A percentile compares a stretch with the other conserved stretches of the same genome.
phyloP scores from a whole-genome alignment of 2,329 filamentous ascomycete genomes.

The Meredithiella fracta region DNA sequence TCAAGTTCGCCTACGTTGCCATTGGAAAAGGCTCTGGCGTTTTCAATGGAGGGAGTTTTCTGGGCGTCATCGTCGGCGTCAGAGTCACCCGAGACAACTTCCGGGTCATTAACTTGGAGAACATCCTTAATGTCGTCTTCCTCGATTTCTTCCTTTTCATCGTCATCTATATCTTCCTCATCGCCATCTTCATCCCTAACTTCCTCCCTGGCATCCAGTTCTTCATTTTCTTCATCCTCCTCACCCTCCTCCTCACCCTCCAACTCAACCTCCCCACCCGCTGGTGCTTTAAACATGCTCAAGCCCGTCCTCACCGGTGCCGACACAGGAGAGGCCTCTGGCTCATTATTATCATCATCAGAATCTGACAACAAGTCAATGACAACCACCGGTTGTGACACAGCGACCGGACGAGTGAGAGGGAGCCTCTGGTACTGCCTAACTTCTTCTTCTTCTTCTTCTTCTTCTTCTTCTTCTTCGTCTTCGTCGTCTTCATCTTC shows the following conservation, averaged over 20 bases:
- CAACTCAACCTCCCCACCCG: not conserved
- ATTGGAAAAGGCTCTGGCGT: not conserved
- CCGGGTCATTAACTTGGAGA: no score
- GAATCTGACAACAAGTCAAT: slow-evolving; percentile 33
- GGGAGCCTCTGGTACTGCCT: slow-evolving; percentile 11
- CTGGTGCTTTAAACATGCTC: not conserved
- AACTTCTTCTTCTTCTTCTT: slow-evolving; percentile 15
- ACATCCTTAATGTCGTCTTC: no score
- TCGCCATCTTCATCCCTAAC: not conserved
- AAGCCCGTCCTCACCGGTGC: not conserved
- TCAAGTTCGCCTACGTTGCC: not conserved
- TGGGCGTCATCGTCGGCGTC: no score
- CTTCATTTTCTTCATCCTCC: not conserved
- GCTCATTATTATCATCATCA: slow-evolving; percentile 22
- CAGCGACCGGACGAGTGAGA: not conserved
- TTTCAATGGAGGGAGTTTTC: not conserved
- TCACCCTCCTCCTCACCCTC: not conserved
- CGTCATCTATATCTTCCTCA: not conserved
- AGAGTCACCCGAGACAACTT: no score
- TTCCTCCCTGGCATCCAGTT: not conserved
- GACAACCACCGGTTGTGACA: slow-evolving; percentile 26
- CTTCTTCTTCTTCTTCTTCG: slow-evolving; percentile 3
- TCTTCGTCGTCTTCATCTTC: slow-evolving; percentile 11
- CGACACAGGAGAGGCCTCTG: slow-evolving; percentile 1
- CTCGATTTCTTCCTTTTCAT: not conserved